These are phyloP conservation scores for Beta corolliflora DNA, from an alignment of 179 eudicot genomes.

Conservation along the genomic window DNA sequence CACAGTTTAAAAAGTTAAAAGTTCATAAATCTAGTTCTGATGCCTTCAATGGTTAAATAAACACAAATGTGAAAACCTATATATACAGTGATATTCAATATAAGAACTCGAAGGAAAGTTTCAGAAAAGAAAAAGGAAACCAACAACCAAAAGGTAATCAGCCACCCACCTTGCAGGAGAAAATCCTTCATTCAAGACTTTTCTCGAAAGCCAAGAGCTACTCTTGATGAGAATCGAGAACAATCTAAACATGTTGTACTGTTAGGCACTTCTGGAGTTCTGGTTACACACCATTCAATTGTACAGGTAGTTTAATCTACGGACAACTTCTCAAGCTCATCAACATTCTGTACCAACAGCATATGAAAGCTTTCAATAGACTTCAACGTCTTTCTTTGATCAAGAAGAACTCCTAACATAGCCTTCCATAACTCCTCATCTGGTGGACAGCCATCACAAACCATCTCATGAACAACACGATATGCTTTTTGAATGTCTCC, in stretches of 20 bases:
- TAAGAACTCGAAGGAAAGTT: neutral
- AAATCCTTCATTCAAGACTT: constrained; percentile 7
- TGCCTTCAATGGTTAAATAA: neutral
- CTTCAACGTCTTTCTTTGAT: constrained; percentile 44
- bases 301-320: constrained; percentile 1
- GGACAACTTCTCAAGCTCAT: constrained; percentile 26
- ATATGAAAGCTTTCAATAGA: constrained; percentile 46
- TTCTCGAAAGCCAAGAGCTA: neutral
- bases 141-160: neutral
- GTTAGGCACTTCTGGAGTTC: neutral
- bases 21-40: neutral
- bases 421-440: constrained; percentile 58
- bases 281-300: neutral
- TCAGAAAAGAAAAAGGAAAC: neutral
- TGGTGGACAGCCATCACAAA: constrained; percentile 82
- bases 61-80: neutral
- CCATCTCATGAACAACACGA: constrained; percentile 70
- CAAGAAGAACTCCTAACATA: constrained; percentile 54
- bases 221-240: neutral
- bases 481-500: constrained; percentile 65
- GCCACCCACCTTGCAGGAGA: constrained; percentile 26
- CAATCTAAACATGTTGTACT: neutral
- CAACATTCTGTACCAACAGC: constrained; percentile 30
- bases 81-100: neutral
- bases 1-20: neutral